These are phyloP conservation scores for Triticum urartu DNA, from an alignment of 176 grass and related monocot species.

Conservation along the genomic window DNA sequence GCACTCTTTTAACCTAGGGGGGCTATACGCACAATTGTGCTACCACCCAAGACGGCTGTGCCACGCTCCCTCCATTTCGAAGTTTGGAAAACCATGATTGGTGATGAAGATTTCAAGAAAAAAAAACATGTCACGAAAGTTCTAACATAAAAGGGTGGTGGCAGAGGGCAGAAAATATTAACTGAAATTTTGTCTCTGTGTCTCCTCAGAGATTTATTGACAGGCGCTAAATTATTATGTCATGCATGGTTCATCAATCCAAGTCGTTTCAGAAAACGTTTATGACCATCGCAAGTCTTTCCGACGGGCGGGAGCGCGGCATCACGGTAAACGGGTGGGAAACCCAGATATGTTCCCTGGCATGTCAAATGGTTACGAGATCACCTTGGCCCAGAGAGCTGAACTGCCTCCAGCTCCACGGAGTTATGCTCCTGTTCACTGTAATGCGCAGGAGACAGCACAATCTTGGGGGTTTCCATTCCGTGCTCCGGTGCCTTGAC, in stretches of 20 bases:
- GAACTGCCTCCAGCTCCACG: conserved; percentile 47
- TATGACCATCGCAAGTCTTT: not conserved
- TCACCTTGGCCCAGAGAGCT: conserved; percentile 90
- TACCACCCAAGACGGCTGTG: not conserved
- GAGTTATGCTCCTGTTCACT: conserved; percentile 31
- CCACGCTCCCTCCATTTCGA: no score
- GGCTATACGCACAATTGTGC: not conserved
- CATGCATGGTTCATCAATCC: not conserved
- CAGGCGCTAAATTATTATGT: not conserved
- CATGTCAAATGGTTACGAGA: not conserved
- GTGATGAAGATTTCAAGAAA: not conserved
- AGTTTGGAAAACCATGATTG: not conserved
- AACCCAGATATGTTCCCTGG: not conserved
- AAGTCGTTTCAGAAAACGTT: not conserved
- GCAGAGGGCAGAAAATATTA: not conserved
- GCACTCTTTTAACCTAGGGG: not conserved
- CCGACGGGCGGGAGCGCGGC: not conserved
- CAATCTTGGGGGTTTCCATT: conserved; percentile 7
- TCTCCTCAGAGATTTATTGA: not conserved
- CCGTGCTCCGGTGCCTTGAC: not conserved
- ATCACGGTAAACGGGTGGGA: not conserved
- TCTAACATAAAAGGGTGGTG: not conserved
- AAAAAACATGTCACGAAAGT: not conserved
- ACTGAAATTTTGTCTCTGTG: not conserved
- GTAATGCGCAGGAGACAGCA: conserved; percentile 4